Base-by-base conservation (phyloP, 371 early-diverging fungal genomes). In the Capillidium rhysosporum region DNA sequence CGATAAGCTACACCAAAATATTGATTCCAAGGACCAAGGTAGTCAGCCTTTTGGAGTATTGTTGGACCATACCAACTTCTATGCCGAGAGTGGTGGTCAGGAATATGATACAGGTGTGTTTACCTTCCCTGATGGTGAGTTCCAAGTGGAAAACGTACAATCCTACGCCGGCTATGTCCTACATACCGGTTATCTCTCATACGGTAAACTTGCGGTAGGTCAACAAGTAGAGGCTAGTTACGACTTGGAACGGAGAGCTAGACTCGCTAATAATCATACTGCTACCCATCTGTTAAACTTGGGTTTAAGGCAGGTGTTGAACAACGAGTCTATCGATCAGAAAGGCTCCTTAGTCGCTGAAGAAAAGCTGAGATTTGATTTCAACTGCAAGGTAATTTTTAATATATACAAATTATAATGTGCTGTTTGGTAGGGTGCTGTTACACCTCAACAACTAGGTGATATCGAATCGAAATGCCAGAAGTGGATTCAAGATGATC, bases 1-100 rank as follows among this genome's bases (percentile, higher is more conserved):
- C 47, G 72, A 73, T 61, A 65, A 73, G 51, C 60, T 71, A 18
- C 51, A 71, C 72, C n/a, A 63, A 62, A 2, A 62, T 61, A 21
- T 75, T 80, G 46, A 67, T 64, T 34, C 34, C 34, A 34, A 34
- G 12, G 34, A 7, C 34, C 24, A 59, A 68, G 20, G 49, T 55
- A 38, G 41, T 28, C 39, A 25, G 1, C 41, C 41, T 25, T 80
- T 90, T 61, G 92, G 95, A 57, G 68, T 98, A n/a, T 66, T 98
- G 56, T 77, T 94, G 45, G 96, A 98, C 69, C 77, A 81, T 62
- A 95, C 99, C 57, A 93, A 92, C 80, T 96, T 99, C 62, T 99
- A 99, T 66, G 91, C 94, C 43, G 99, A 99, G 70, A 79, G 79
- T 51, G 99, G 99, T 65, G 99, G 99, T 38, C 99, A 99, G 69